phyloP scores from a whole-genome alignment of 208 protist species.

The Crithidia fasciculata region DNA sequence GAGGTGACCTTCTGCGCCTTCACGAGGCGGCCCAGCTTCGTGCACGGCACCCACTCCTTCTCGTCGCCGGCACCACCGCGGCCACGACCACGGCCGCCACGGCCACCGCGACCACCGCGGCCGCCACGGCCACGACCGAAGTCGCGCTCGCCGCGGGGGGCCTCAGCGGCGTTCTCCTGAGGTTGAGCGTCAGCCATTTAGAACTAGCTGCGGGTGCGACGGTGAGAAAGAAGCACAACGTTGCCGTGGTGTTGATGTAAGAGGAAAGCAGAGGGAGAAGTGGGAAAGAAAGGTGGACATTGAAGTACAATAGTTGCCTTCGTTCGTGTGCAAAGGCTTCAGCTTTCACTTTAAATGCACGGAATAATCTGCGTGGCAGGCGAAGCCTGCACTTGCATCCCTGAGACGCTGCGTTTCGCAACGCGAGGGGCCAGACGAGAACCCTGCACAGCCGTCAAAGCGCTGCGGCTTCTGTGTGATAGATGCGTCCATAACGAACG shows the following conservation, averaged over 20 bases:
- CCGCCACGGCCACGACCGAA: conserved; percentile 64
- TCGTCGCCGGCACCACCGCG: conserved; percentile 76
- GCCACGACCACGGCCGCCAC: conserved; percentile 57
- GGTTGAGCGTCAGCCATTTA: conserved; percentile 79
- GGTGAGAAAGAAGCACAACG: background rate
- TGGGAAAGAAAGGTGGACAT: no score
- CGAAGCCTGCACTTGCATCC: no score
- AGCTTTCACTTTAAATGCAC: no score
- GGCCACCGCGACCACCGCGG: conserved; percentile 59
- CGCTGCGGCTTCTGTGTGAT: no score
- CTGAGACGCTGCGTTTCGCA: no score
- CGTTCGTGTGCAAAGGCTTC: no score
- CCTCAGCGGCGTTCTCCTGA: conserved; percentile 37
- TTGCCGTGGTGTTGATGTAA: background rate
- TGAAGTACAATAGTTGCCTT: no score
- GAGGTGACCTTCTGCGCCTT: conserved; percentile 96
- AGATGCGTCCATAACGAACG: no score
- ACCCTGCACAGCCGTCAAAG: no score
- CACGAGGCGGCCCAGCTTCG: conserved; percentile 99
- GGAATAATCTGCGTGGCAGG: no score
- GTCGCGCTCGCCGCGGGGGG: conserved; percentile 59
- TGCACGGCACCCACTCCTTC: conserved; percentile 98
- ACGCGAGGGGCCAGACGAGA: no score
- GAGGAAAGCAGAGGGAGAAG: conserved; percentile 3
- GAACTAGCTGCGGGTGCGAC: conserved; percentile 19